Evolutionary conservation across 371 early-diverging fungal genomes (phyloP).

Genomic region (Apophysomyces ossiformis): DNA sequence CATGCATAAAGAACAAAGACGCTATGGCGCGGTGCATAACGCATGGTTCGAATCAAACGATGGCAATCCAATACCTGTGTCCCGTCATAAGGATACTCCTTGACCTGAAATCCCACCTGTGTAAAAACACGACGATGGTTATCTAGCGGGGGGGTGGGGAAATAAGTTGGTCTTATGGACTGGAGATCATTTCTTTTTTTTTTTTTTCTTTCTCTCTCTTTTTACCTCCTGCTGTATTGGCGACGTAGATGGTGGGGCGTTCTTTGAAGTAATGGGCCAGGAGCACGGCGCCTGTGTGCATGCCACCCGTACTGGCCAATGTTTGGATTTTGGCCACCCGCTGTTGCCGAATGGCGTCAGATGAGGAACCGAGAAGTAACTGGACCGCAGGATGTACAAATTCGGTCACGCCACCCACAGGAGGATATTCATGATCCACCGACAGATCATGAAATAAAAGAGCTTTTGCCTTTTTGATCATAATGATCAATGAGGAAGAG

Average conservation of each 20-base stretch:
- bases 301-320: conserved; percentile 89
- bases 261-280: conserved; percentile 56
- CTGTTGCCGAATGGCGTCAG: conserved; percentile 63
- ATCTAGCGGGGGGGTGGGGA: conserved; percentile 88
- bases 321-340: conserved; percentile 75
- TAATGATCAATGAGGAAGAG: too few species aligned
- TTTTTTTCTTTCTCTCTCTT: too few species aligned
- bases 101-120: conserved; percentile 72
- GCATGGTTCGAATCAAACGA: conserved; percentile 61
- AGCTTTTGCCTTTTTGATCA: conserved; percentile 64
- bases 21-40: conserved; percentile 71
- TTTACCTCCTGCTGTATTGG: not conserved
- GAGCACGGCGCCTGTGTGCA: conserved; percentile 76
- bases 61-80: conserved; percentile 73
- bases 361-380: conserved; percentile 70
- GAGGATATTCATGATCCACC: conserved; percentile 87
- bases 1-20: conserved; percentile 86
- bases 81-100: conserved; percentile 82
- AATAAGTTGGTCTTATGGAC: conserved; percentile 39
- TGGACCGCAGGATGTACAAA: conserved; percentile 55
- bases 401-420: conserved; percentile 68
- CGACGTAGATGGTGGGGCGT: not conserved
- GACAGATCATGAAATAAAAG: conserved; percentile 61
- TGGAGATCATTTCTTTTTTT: conserved; percentile 34
- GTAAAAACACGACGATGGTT: conserved; percentile 83